phyloP scores from a whole-genome alignment of 441 rosid species.

The Isatis lusitanica region DNA sequence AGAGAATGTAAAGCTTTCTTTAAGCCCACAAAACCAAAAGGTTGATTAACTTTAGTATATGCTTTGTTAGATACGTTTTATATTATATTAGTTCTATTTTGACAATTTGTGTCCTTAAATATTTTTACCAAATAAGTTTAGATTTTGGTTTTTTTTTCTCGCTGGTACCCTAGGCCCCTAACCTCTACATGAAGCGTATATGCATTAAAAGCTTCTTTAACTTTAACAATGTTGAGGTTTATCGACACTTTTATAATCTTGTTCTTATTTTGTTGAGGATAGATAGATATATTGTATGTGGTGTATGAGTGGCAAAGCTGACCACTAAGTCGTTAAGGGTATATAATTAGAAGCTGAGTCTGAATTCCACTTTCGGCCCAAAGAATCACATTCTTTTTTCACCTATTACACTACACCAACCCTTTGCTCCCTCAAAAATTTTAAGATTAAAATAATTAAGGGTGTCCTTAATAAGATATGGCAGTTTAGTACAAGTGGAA shows the following conservation, averaged over 20 bases:
- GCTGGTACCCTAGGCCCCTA: background rate
- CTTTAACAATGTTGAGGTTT: background rate
- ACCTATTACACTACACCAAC: conserved; percentile 30
- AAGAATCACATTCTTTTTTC: conserved; percentile 32
- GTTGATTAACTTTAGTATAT: background rate
- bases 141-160: background rate
- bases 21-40: background rate
- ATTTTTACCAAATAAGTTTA: background rate
- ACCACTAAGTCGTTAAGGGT: conserved; percentile 24
- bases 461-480: conserved; percentile 9
- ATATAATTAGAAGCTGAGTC: conserved; percentile 36
- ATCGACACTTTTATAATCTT: background rate
- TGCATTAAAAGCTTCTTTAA: background rate
- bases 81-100: background rate
- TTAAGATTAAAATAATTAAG: background rate
- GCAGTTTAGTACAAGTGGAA: conserved; percentile 13
- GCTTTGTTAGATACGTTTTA: background rate
- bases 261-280: background rate
- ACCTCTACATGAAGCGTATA: background rate
- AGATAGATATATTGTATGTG: background rate
- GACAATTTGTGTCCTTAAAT: background rate
- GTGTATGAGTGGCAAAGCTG: conserved; percentile 22
- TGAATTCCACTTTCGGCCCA: conserved; percentile 33
- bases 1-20: background rate
- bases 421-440: conserved; percentile 28